These are phyloP conservation scores for Aristolochia fimbriata DNA, from an alignment of 164 flowering plant genomes.

Conservation along the genomic window DNA sequence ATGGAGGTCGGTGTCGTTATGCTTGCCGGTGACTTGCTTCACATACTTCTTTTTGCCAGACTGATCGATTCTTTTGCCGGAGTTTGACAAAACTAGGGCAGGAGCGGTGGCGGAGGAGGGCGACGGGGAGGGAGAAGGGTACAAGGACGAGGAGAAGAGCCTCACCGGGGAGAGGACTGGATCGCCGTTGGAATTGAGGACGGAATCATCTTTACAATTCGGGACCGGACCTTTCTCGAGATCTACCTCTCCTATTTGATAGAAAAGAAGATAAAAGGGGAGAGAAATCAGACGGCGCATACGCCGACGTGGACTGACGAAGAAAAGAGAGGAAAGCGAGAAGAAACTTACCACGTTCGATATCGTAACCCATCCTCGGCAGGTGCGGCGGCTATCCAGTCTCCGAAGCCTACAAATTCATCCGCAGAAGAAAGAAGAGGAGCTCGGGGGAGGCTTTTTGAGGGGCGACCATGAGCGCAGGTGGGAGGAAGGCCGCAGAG, in stretches of 20 bases:
- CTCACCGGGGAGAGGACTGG: not conserved
- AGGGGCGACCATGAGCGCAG: too few relatives aligned
- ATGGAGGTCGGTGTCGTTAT: slow-evolving; percentile 81
- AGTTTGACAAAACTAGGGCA: slow-evolving; percentile 40
- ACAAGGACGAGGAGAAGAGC: not conserved
- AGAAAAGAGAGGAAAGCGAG: not conserved
- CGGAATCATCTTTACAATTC: not conserved
- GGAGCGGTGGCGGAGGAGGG: slow-evolving; percentile 3
- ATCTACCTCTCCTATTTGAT: not conserved
- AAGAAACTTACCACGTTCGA: too few relatives aligned
- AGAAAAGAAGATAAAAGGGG: not conserved
- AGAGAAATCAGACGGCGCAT: not conserved
- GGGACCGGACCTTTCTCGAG: not conserved
- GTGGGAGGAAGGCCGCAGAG: too few relatives aligned
- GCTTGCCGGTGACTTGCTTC: slow-evolving; percentile 79
- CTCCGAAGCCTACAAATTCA: too few relatives aligned
- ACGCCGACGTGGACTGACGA: not conserved
- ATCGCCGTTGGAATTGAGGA: not conserved
- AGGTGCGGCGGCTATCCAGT: too few relatives aligned
- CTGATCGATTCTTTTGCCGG: slow-evolving; percentile 64
- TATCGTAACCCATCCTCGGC: too few relatives aligned
- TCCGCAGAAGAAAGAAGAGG: too few relatives aligned
- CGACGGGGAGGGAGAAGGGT: slow-evolving; percentile 1
- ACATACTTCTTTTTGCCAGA: slow-evolving; percentile 66
- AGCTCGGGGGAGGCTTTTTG: too few relatives aligned